A percentile compares a stretch with the other conserved stretches of the same genome.
Conservation (phyloP, 2,329 filamentous ascomycete genomes). For the Periconia digitata region DNA sequence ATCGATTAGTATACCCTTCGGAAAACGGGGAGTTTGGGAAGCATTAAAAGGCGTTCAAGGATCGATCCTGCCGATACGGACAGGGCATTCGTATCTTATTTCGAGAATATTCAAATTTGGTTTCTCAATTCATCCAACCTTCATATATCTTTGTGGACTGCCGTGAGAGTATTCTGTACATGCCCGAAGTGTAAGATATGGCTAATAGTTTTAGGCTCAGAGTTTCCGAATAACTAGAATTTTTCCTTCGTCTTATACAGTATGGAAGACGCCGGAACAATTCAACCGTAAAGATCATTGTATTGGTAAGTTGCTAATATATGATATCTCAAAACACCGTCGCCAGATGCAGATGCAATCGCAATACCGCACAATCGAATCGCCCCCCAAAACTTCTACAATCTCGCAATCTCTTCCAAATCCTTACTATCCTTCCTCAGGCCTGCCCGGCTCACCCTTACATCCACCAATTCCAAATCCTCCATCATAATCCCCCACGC, state of each 20-base stretch:
- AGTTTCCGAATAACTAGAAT: too few species aligned
- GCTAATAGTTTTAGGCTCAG: too few species aligned
- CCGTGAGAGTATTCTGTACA: too few species aligned
- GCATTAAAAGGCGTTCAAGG: constrained; percentile 1
- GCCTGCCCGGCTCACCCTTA: neutral
- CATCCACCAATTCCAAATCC: constrained; percentile 35
- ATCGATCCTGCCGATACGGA: neutral
- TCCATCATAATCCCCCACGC: constrained; percentile 55
- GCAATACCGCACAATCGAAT: neutral
- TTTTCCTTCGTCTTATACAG: too few species aligned
- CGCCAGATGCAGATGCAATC: neutral
- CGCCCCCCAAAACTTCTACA: neutral
- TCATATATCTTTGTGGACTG: too few species aligned
- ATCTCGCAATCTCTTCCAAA: constrained; percentile 5
- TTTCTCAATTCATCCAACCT: too few species aligned
- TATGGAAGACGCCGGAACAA: too few species aligned
- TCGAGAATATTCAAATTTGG: neutral
- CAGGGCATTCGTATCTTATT: neutral
- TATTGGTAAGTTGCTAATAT: neutral
- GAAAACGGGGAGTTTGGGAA: neutral
- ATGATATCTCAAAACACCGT: neutral
- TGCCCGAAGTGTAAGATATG: too few species aligned
- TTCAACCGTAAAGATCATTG: too few species aligned
- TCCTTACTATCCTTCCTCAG: constrained; percentile 16
- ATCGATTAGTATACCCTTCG: neutral